A percentile compares a stretch with the other conserved stretches of the same genome.
phyloP scores from a whole-genome alignment of 305 asterid species.

The Solanum aculeatissimum region DNA sequence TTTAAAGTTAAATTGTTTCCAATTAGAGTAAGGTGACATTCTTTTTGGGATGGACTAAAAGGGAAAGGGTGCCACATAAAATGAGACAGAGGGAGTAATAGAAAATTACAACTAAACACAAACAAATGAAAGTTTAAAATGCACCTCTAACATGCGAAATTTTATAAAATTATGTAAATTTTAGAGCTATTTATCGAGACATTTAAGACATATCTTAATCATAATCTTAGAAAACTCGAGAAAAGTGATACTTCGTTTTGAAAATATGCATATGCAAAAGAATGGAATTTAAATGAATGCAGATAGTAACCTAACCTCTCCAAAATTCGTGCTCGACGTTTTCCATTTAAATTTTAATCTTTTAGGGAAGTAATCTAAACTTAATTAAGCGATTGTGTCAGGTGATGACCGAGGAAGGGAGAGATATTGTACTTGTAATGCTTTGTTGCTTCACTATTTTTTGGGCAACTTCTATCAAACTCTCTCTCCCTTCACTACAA shows the following conservation, averaged over 20 bases:
- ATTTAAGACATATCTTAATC: background rate
- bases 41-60: too few relatives aligned
- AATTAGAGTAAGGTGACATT: too few relatives aligned
- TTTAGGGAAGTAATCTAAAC: background rate
- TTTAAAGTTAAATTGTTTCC: too few relatives aligned
- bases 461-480: background rate
- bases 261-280: background rate
- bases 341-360: background rate
- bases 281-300: background rate
- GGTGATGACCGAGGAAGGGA: background rate
- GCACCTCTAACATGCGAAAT: background rate
- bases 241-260: background rate
- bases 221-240: background rate
- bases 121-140: background rate
- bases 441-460: background rate
- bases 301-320: background rate
- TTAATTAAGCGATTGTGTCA: background rate
- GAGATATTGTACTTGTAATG: background rate
- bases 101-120: background rate
- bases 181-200: background rate
- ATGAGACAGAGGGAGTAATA: background rate
- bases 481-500: background rate
- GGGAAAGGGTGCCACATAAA: too few relatives aligned
- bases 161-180: background rate
- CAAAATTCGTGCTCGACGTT: background rate